phyloP scores from a whole-genome alignment of 2,329 filamentous ascomycete genomes.

The Helotiales sp. region DNA sequence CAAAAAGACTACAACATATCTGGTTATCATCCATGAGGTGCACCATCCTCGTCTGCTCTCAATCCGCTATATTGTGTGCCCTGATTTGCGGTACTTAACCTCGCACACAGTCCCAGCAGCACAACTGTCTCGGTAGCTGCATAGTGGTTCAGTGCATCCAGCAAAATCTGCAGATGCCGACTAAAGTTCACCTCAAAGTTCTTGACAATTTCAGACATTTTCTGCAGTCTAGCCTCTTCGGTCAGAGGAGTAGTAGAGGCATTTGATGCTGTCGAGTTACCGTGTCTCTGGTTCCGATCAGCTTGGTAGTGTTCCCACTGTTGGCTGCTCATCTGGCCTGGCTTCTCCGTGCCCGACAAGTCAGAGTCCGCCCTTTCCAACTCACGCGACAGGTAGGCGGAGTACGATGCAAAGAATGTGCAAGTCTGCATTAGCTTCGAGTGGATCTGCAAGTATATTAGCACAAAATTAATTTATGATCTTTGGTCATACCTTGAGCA shows the following conservation, averaged over 20 bases:
- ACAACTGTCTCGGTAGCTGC: conserved; percentile 97
- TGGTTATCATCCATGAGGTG: conserved; percentile 12
- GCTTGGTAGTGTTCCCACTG: conserved; percentile 61
- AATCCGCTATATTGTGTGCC: conserved; percentile 65
- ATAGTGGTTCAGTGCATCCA: conserved; percentile 95
- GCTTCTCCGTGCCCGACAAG: conserved; percentile 58
- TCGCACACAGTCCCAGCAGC: conserved; percentile 80
- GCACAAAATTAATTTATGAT: not conserved
- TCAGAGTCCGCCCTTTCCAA: conserved; percentile 83
- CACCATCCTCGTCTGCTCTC: conserved; percentile 56
- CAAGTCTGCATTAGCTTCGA: conserved; percentile 96
- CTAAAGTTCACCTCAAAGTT: conserved; percentile 95
- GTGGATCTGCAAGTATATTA: conserved; percentile 69
- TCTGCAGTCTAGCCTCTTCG: conserved; percentile 33
- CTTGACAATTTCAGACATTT: conserved; percentile 78
- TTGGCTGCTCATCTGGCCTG: conserved; percentile 58
- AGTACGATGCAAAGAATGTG: conserved; percentile 90
- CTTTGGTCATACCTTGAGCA: conserved; percentile 68
- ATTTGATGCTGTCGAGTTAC: conserved; percentile 28
- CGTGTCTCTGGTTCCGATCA: conserved; percentile 44
- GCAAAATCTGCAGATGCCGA: conserved; percentile 85
- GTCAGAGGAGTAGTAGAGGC: conserved; percentile 12
- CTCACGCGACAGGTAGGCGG: conserved; percentile 80
- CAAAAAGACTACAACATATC: conserved; percentile 8
- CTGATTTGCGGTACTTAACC: conserved; percentile 79